Evolutionary conservation across 2,329 filamentous ascomycete species (phyloP).

Genomic region (Aspergillus neotritici): DNA sequence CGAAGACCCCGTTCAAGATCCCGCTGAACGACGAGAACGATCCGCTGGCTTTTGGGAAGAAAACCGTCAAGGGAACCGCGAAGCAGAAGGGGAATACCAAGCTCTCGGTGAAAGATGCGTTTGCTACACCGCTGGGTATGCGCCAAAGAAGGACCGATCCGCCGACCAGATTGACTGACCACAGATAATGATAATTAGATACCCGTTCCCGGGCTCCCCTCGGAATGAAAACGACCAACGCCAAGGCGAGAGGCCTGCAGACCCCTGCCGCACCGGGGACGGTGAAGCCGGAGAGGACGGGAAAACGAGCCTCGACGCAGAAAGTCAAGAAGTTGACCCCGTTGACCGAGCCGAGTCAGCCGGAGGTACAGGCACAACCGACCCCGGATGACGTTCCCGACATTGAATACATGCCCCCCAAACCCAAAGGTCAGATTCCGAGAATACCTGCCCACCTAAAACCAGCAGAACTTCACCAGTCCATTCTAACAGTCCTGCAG

Average conservation of each 20-base stretch:
- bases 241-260: conserved; percentile 66
- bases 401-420: conserved; percentile 84
- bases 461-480: too few relatives aligned
- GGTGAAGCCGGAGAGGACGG: conserved; percentile 58
- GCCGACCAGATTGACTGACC: background rate
- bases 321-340: conserved; percentile 54
- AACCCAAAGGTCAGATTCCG: conserved; percentile 46
- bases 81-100: conserved; percentile 55
- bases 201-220: conserved; percentile 71
- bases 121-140: conserved; percentile 77
- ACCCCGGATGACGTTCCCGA: conserved; percentile 61
- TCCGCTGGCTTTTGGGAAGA: conserved; percentile 55
- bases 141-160: background rate
- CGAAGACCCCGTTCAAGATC: conserved; percentile 77
- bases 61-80: conserved; percentile 49
- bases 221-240: conserved; percentile 94
- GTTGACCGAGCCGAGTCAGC: conserved; percentile 41
- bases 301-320: conserved; percentile 56
- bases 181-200: conserved; percentile 37
- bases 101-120: conserved; percentile 54
- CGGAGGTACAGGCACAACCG: conserved; percentile 43
- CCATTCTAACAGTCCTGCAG: conserved; percentile 30
- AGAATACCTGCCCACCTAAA: background rate
- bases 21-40: conserved; percentile 81
- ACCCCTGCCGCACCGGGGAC: conserved; percentile 57